Evolutionary conservation across 495 filamentous ascomycete species (phyloP).

Genomic region (Podospora pseudoanserina): DNA sequence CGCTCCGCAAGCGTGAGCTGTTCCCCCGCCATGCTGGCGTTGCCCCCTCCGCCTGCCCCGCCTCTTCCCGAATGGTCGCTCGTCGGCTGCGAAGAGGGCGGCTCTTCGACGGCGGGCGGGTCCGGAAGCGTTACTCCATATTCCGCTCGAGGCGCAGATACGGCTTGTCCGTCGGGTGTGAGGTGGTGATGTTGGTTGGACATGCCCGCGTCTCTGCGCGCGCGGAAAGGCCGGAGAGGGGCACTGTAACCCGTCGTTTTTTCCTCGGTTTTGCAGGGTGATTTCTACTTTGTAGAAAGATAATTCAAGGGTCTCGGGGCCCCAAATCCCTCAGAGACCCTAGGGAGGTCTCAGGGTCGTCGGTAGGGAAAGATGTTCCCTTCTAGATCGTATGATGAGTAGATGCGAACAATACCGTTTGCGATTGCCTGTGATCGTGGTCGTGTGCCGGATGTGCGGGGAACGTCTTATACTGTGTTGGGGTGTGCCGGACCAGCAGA

Average conservation of each 20-base stretch:
- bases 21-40: slow-evolving; percentile 31
- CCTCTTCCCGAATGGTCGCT: neutral
- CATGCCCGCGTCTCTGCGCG: slow-evolving; percentile 35
- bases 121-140: slow-evolving; percentile 37
- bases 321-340: slow-evolving; percentile 4
- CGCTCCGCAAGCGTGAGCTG: slow-evolving; percentile 56
- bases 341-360: neutral
- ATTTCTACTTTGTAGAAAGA: neutral
- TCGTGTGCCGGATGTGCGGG: slow-evolving; percentile 1
- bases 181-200: slow-evolving; percentile 44
- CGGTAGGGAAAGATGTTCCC: neutral
- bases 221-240: slow-evolving; percentile 16
- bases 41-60: slow-evolving; percentile 9
- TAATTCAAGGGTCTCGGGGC: neutral
- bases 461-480: neutral
- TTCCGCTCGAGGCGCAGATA: slow-evolving; percentile 35
- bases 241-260: slow-evolving; percentile 5
- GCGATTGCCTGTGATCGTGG: neutral
- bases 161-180: slow-evolving; percentile 33
- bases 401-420: neutral
- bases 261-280: neutral
- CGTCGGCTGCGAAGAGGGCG: slow-evolving; percentile 13
- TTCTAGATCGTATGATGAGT: neutral
- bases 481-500: slow-evolving; percentile 2
- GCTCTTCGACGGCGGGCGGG: slow-evolving; percentile 4